Evolutionary conservation across 352 stramenopile species (phyloP), one percentile per base, ranked within the genome.

Genomic region (Phytopythium delawarense): DNA sequence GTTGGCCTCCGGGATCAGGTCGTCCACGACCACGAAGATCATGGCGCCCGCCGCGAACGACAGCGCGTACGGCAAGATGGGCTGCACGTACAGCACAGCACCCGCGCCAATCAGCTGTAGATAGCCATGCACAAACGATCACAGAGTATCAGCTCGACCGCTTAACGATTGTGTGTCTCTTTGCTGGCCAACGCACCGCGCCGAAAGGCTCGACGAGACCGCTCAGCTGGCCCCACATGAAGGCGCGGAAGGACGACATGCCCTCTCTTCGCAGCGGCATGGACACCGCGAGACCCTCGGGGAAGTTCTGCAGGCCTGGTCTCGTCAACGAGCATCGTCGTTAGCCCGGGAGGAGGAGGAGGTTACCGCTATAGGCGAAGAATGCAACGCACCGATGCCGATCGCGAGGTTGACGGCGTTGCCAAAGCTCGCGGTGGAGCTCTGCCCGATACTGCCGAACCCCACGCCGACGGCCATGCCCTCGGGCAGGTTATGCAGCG

Each of bases 1-100:
- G 35, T 79, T 93, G 7, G 87, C 85, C 64, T 97, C 90, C 0
- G 90, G 90, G 25, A 97, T 81, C n/a, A 97, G 71, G 61, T 96
- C 87, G 63, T 97, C 89, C 32, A 97, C 89, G 21, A 97, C 89
- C 9, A 97, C 90, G 57, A 96, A 97, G 65, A 97, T 91, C 90
- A 97, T 97, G 1, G 90, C 90, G 4, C 87, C 90, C 0, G 89
- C 88, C 2, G 90, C 90, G 64, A 97, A 97, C 49, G 88, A 86
- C n/a, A 97, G 71, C 30, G 90, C 90, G 61, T 96, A 97, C 9
- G 90, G 90, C 16, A 97, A 63, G 46, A 96, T 92, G 18, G 87
- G 89, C 71, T 94, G 76, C 40, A 96, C 89, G 57, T 89, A 91
- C 64, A 94, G 62, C 49, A 97, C 89, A 2, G 86, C 83, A 13